A percentile compares a stretch with the other conserved stretches of the same genome.
phyloP scores from a whole-genome alignment of 2,329 filamentous ascomycete species.

The Cercospora zeae-maydis region DNA sequence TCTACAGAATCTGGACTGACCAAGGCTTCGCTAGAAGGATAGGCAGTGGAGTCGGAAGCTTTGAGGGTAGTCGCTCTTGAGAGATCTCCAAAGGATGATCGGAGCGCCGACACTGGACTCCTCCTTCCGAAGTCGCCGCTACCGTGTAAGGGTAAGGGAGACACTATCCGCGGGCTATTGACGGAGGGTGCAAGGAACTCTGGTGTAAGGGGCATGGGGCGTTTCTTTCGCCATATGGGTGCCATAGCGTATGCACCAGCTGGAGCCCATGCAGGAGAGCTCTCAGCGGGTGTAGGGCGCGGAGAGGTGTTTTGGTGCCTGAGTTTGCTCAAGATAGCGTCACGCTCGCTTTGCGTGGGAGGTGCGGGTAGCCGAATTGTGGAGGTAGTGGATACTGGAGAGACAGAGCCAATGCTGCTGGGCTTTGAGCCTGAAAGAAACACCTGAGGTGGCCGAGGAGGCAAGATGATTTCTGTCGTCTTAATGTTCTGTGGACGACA shows the following conservation, averaged over 20 bases:
- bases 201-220: not conserved
- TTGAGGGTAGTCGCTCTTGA: not conserved
- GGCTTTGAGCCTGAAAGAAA: slow-evolving; percentile 8
- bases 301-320: not conserved
- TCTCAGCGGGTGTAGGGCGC: not conserved
- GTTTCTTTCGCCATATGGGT: slow-evolving; percentile 8
- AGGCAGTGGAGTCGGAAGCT: not conserved
- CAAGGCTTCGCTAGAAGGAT: not conserved
- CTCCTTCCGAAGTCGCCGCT: not conserved
- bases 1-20: not conserved
- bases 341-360: not conserved
- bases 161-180: not conserved
- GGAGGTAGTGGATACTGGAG: not conserved
- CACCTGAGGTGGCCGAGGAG: slow-evolving; percentile 2
- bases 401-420: not conserved
- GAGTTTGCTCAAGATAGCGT: not conserved
- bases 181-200: not conserved
- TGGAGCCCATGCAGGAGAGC: not conserved
- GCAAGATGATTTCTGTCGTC: slow-evolving; percentile 13
- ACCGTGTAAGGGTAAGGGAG: not conserved
- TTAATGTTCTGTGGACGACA: not conserved
- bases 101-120: not conserved
- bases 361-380: not conserved
- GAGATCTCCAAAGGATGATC: not conserved
- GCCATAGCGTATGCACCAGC: slow-evolving; percentile 2